phyloP scores from a whole-genome alignment of 2,329 filamentous ascomycete species.

The Aureobasidium lini region DNA sequence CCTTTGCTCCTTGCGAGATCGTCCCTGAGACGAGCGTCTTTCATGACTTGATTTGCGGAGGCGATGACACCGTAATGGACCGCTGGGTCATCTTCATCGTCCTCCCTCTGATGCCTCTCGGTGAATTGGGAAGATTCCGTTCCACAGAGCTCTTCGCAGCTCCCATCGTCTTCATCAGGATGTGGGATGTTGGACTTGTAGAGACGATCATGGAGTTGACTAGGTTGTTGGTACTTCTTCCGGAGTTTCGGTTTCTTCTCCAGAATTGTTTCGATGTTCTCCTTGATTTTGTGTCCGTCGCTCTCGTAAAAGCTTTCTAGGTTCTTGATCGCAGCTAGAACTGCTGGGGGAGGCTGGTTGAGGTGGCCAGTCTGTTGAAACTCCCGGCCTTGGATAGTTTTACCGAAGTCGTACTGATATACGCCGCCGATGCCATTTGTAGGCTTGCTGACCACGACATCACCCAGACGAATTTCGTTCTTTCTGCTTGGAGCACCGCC shows the following conservation, averaged over 20 bases:
- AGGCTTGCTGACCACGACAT: conserved; percentile 20
- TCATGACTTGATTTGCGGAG: conserved; percentile 16
- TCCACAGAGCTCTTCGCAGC: not conserved
- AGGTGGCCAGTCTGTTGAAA: no score
- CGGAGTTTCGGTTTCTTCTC: conserved; percentile 22
- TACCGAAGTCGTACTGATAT: no score
- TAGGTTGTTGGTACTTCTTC: conserved; percentile 21
- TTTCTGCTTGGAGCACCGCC: conserved; percentile 17
- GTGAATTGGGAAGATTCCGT: no score
- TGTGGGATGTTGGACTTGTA: conserved; percentile 20
- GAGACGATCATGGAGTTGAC: conserved; percentile 21
- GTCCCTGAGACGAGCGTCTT: conserved; percentile 12
- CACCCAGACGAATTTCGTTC: conserved; percentile 21
- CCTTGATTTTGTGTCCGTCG: conserved; percentile 12
- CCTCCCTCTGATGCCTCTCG: not conserved
- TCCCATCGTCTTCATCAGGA: conserved; percentile 13
- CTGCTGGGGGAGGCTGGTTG: no score
- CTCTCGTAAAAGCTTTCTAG: no score
- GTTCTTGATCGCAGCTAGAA: no score
- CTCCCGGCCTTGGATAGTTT: no score
- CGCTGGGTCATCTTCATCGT: not conserved
- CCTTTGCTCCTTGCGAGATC: not conserved
- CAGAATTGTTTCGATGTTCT: conserved; percentile 19
- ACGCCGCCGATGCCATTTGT: not conserved
- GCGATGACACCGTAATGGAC: conserved; percentile 19